phyloP scores from a whole-genome alignment of 2,329 filamentous ascomycete species.

The Coniochaeta ligniaria region DNA sequence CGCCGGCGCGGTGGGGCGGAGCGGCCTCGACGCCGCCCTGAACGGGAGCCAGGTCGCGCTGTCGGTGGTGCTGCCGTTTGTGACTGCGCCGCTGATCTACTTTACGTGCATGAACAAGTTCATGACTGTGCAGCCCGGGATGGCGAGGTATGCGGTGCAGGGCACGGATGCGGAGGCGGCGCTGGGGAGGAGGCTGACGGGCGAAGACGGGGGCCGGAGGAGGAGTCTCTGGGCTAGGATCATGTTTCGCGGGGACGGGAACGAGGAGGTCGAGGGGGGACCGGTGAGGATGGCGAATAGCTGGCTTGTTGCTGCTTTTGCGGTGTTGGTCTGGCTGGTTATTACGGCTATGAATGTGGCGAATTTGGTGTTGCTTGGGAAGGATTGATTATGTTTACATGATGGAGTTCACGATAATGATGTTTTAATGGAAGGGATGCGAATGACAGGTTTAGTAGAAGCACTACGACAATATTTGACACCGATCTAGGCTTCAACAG shows the following conservation, averaged over 20 bases:
- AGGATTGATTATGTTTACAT: neutral
- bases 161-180: conserved; percentile 49
- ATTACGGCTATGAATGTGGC: conserved; percentile 73
- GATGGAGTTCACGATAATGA: neutral
- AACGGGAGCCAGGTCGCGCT: conserved; percentile 73
- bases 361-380: conserved; percentile 59
- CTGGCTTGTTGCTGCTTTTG: conserved; percentile 49
- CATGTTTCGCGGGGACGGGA: neutral
- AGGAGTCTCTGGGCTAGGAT: neutral
- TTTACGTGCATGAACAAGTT: conserved; percentile 74
- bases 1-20: conserved; percentile 66
- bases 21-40: conserved; percentile 64
- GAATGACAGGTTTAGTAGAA: too few relatives aligned
- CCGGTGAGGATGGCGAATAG: conserved; percentile 63
- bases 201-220: neutral
- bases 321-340: conserved; percentile 53
- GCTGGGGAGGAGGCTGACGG: conserved; percentile 22
- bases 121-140: conserved; percentile 61
- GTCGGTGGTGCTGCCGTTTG: conserved; percentile 72
- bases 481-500: too few relatives aligned
- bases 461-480: too few relatives aligned
- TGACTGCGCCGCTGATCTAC: conserved; percentile 76
- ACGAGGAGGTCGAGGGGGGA: conserved; percentile 3
- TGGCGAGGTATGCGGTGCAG: conserved; percentile 24
- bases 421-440: neutral